phyloP scores from a whole-genome alignment of 768 basidiomycete genomes.

The Tephrocybe sp. region DNA sequence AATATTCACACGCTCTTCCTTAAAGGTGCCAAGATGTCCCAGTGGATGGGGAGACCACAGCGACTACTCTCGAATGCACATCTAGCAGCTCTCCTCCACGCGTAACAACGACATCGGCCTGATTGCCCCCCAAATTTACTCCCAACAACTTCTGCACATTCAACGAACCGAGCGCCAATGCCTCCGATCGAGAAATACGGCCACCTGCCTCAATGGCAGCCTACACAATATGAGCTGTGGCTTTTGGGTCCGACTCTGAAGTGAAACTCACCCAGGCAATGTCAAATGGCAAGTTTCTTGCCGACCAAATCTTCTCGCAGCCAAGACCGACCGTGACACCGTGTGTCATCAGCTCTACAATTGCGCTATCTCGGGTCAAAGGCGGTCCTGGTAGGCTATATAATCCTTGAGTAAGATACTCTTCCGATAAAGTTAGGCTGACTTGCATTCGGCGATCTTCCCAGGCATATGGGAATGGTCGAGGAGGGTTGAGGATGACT shows the following conservation, averaged over 20 bases:
- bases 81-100: conserved; percentile 52
- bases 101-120: conserved; percentile 56
- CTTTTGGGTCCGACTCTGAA: neutral
- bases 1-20: neutral
- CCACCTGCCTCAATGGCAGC: conserved; percentile 43
- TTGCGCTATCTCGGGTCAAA: conserved; percentile 49
- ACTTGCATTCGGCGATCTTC: conserved; percentile 63
- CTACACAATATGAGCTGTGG: conserved; percentile 21
- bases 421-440: neutral
- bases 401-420: neutral
- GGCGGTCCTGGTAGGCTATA: conserved; percentile 70
- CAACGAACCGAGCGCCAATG: conserved; percentile 44
- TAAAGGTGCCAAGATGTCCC: conserved; percentile 7
- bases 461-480: conserved; percentile 75
- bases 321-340: conserved; percentile 75
- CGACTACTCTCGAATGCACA: conserved; percentile 46
- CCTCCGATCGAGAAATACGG: conserved; percentile 37
- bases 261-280: conserved; percentile 65
- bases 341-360: conserved; percentile 59
- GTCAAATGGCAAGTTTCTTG: conserved; percentile 78
- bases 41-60: conserved; percentile 47
- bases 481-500: conserved; percentile 48
- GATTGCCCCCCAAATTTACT: conserved; percentile 27
- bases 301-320: conserved; percentile 60
- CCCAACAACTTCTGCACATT: conserved; percentile 43